Evolutionary conservation across 306 rosid species (phyloP), one percentile per base, ranked within the genome.

Genomic region (Dalbergia cultrata): DNA sequence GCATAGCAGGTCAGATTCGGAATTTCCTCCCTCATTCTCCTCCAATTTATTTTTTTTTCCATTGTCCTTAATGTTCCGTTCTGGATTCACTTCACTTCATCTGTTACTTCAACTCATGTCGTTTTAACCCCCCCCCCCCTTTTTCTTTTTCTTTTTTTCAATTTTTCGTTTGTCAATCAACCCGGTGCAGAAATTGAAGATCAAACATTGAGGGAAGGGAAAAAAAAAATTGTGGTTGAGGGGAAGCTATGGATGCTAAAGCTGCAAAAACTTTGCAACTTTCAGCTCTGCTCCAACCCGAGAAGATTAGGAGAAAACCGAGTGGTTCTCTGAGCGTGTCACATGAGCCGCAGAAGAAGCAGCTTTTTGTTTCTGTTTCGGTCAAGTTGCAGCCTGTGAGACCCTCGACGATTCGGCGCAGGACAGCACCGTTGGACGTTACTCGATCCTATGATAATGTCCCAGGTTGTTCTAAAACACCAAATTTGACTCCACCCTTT

Each of bases 241-340:
- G 17, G 5, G 35, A 72, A 52, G 58, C 63, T 57, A 92, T 95
- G 99, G 96, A 90, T 81, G 92, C 86, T 0, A 86, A 76, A 76
- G 82, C 87, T 63, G 83, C 82, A 0, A 88, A 85, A 47, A 57
- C 75, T 75, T 57, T 88, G 67, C 85, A 80, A 34, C 75, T 88
- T 31, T 77, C 93, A 12, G 69, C 84, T 76, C 65, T 87, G 84
- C 83, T 83, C 62, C 86, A 82, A 62, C 79, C 86, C 6, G 92
- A 85, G 47, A 83, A 54, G 61, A 7, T 85, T 47, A 72, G 58
- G 58, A 71, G 70, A 81, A 84, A 54, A 66, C 79, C 87, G 18
- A 54, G 74, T 44, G 71, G 83, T 65, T 73, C 84, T 59, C 71
- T 89, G 7, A 83, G 34, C 33, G 75, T 84, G 60, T 63, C 90